Base-by-base conservation (phyloP, 2,329 filamentous ascomycete species). In the Penicillium griseofulvum region DNA sequence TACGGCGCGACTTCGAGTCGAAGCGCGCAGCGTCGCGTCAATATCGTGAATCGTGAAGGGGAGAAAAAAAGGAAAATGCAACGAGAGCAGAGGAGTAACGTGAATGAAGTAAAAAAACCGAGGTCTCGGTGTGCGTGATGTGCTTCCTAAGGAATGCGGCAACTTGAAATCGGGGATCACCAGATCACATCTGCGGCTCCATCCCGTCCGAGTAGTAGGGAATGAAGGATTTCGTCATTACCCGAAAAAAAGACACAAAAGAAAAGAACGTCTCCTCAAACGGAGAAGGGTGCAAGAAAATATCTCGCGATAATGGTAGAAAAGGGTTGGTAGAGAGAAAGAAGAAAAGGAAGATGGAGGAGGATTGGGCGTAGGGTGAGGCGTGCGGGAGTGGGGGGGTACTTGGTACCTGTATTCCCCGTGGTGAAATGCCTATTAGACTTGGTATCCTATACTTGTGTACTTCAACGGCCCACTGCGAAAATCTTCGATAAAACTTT, bases 101-200 rank as follows among this genome's bases (percentile, higher is more conserved):
- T 24, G 36, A 31, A 31, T 29, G 16, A 34, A 24, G 16, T 19
- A 61, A 51, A 55, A 55, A 64, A 61, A 56, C 57, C 41, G 56
- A 54, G 52, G 52, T 56, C 54, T 54, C 37, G 52, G 43, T 24
- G 55, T 46, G 42, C 50, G 51, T 55, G 60, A 56, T 45, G 19
- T 22, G 51, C 43, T 52, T 54, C 34, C 46, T 49, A 26, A 53
- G 63, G 63, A 65, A 65, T 65, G 63, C 62, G 63, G 60, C 55
- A 57, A 62, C 60, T 58, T 50, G 54, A 54, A 59, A 57, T 57
- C 57, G 58, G 53, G 52, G 49, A 63, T 65, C 63, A 65, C 63
- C 62, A 65, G 57, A 62, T 65, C 59, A 65, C 63, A 63, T 54
- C 56, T 62, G 63, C 59, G 57, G 59, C 57, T 60, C 62, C 63